phyloP scores from a whole-genome alignment of 176 grass and related monocot species.

The Juncus inflexus region DNA sequence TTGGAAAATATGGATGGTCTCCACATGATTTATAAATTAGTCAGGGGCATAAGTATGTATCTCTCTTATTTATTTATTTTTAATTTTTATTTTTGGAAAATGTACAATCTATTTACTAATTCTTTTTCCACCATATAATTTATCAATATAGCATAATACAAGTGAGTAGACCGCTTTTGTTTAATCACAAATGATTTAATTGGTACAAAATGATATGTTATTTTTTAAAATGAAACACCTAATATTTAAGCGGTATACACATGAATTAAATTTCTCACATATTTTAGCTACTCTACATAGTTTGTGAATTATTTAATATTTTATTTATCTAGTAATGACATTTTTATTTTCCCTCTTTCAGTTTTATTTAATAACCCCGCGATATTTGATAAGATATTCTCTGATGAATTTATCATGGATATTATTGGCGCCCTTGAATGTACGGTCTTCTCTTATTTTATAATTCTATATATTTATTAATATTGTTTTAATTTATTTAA shows the following conservation, averaged over 20 bases:
- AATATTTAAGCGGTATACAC: too few relatives aligned
- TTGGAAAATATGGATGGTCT: constrained; percentile 55
- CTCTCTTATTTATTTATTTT: constrained; percentile 24
- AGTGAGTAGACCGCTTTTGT: background rate
- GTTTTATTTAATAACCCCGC: constrained; percentile 61
- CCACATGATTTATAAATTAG: constrained; percentile 80
- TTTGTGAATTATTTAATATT: background rate
- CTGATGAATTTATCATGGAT: constrained; percentile 70
- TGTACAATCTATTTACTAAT: background rate
- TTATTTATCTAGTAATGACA: constrained; percentile 12
- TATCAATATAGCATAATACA: too few relatives aligned
- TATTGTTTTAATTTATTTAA: constrained; percentile 15
- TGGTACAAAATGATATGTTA: too few relatives aligned
- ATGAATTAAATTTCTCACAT: too few relatives aligned
- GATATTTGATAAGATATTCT: constrained; percentile 77
- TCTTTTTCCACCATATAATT: too few relatives aligned
- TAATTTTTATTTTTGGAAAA: constrained; percentile 19
- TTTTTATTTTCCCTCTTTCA: constrained; percentile 43
- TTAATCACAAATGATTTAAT: constrained; percentile 19
- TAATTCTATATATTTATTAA: constrained; percentile 21
- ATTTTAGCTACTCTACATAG: too few relatives aligned
- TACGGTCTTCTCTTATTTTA: constrained; percentile 40
- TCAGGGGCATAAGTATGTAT: constrained; percentile 73
- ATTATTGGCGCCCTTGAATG: constrained; percentile 84
- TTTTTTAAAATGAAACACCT: too few relatives aligned